Evolutionary conservation across 1,284 basidiomycete genomes (phyloP), one percentile per base, ranked within the genome.

Genomic region (Austroboletus olivaceoglutinosus): DNA sequence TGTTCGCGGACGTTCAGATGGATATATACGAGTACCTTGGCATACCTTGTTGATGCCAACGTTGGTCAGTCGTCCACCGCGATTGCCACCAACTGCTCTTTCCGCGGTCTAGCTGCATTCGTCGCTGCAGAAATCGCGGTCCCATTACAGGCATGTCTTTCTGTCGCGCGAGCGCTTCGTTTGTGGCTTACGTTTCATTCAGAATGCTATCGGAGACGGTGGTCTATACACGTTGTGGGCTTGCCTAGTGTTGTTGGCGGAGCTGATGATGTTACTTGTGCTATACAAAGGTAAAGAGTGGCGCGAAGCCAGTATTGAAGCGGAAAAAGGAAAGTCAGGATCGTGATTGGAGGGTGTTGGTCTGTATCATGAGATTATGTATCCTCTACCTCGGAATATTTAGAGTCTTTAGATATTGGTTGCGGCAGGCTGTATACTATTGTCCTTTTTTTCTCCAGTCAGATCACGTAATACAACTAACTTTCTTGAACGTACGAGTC

Each of bases 11-110:
- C 27, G 11, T 4, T 39, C 43, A 87, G 86, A 55, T 87, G 81
- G 77, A 80, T 82, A 21, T 88, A 89, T 65, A 69, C 85, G 3
- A 85, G 82, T 54, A 85, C 85, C 0, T 72, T 92, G 34, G 81
- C 88, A 1, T 91, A 89, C 62, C 78, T 91, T 41, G 85, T 90
- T 2, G 90, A 93, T 62, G 82, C 88, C 6, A 91, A 91, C 58
- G 72, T 73, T 3, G 90, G 91, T 7, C 76, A 83, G 9, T 86
- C 86, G 0, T 84, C 86, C 0, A 82, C 79, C 12, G 87, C 87
- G 2, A 81, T 88, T 11, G 85, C 89, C 0, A 69, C 76, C 15
- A 93, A 92, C 64, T 84, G 83, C 52, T 76, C 73, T 16, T 85
- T 87, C 68, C 77, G 90, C 18, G 87, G 89, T 0, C 16, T 83